Base-by-base conservation (phyloP, 1,139 yeast species). In the Meyerozyma elateridarum region DNA sequence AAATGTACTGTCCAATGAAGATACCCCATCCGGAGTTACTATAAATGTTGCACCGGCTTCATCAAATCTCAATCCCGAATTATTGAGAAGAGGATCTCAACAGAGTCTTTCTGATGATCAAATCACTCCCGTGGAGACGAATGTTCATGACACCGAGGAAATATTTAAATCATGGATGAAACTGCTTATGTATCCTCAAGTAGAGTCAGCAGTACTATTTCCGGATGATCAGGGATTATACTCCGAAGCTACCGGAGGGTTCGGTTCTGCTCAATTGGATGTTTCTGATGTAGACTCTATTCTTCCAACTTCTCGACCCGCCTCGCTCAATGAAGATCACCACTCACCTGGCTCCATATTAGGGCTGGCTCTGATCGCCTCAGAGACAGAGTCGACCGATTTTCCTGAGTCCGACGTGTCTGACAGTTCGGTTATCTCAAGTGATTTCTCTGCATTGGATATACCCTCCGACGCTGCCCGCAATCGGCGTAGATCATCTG, bases 161-260 rank as follows among this genome's bases (percentile, higher is more conserved):
- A 34, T 45, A 9, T 55, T 61, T 28, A 45, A 49, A 3, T 38
- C 39, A 2, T 66, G 73, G 72, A 22, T 46, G 2, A 39, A 44
- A 6, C 50, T 62, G 2, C 48, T 65, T 31, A 35, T 66, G 14
- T 59, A 59, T 35, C 54, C 64, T 0, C 61, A 55, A 5, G 44
- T 54, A 1, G 67, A 59, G 36, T 41, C 44, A 19, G 45, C 33
- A 32, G 43, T 40, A 6, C 29, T 46, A 8, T 39, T 33, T 22
- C 62, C 67, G 0, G 57, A 64, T 37, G 71, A 65, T 5, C 73
- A 68, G 44, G 73, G 73, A 1, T 65, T 68, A 30, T 68, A 68
- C 35, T 46, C 54, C 4, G 63, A 59, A 31, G 35, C 53, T 4
- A 49, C 48, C 14, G 54, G 42, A 8, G 35, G 41, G 4, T 39